These are phyloP conservation scores for Penicillium rolfsii DNA, from an alignment of 2,329 filamentous ascomycete genomes.

Conservation along the genomic window DNA sequence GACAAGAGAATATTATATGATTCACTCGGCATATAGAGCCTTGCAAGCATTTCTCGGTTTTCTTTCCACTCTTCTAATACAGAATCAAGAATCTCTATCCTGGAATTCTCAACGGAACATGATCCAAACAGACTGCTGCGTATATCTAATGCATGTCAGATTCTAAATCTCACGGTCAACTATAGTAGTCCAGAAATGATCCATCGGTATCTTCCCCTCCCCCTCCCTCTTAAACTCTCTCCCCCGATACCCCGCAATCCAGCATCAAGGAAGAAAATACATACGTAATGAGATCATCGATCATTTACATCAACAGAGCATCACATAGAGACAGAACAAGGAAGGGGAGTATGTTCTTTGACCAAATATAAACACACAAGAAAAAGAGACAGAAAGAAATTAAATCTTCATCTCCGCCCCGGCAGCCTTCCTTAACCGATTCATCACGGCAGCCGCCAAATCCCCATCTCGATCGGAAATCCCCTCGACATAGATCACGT, in stretches of 20 bases:
- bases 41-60: too few species aligned
- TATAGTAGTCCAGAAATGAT: neutral
- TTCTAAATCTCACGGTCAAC: neutral
- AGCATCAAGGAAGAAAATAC: neutral
- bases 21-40: too few species aligned
- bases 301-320: neutral
- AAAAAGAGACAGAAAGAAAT: conserved; percentile 18
- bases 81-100: neutral
- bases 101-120: neutral
- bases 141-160: neutral
- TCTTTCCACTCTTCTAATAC: neutral
- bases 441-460: conserved; percentile 85
- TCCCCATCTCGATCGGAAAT: conserved; percentile 72
- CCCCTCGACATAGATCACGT: conserved; percentile 89
- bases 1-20: too few species aligned
- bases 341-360: neutral
- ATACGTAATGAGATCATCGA: conserved; percentile 9
- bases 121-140: neutral
- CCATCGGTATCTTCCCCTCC: too few species aligned
- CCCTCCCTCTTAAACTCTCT: conserved; percentile 1
- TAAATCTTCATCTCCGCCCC: conserved; percentile 56
- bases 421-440: conserved; percentile 77
- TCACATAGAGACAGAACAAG: neutral
- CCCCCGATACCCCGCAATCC: conserved; percentile 4
- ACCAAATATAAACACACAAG: neutral